phyloP scores from a whole-genome alignment of 2,329 filamentous ascomycete genomes.

The Colletotrichum gloeosporioides region DNA sequence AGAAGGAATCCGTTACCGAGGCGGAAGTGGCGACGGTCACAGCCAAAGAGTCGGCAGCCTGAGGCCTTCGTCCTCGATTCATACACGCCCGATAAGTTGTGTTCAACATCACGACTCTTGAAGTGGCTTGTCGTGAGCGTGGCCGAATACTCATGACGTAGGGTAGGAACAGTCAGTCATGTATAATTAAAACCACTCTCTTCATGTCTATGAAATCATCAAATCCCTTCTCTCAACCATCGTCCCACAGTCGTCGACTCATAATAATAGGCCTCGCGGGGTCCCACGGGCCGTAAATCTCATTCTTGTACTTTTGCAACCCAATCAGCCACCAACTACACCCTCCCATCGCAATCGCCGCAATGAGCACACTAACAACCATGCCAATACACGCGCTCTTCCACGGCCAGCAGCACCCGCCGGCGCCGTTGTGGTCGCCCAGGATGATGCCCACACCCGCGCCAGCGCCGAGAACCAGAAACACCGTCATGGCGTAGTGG shows the following conservation, averaged over 20 bases:
- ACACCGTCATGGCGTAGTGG: conserved; percentile 77
- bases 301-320: conserved; percentile 98
- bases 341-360: conserved; percentile 82
- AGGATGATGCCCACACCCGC: conserved; percentile 74
- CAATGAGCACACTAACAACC: conserved; percentile 75
- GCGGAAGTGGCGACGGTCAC: not conserved
- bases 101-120: not conserved
- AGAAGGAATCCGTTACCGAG: rapidly evolving
- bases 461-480: conserved; percentile 80
- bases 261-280: conserved; percentile 88
- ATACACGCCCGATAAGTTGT: not conserved
- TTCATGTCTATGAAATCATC: not conserved
- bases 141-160: too few relatives aligned
- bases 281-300: conserved; percentile 98
- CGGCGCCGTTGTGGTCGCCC: conserved; percentile 39
- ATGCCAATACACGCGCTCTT: conserved; percentile 71
- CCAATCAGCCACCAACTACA: conserved; percentile 99
- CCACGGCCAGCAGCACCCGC: conserved; percentile 51
- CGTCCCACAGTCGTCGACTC: conserved; percentile 64
- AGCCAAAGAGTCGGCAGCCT: not conserved
- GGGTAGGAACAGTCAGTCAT: not conserved
- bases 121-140: not conserved
- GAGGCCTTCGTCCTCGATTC: not conserved
- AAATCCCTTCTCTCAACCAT: conserved; percentile 19
- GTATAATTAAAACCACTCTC: not conserved